Base-by-base conservation (phyloP, 1,139 yeast species). In the Pichia sp. region DNA sequence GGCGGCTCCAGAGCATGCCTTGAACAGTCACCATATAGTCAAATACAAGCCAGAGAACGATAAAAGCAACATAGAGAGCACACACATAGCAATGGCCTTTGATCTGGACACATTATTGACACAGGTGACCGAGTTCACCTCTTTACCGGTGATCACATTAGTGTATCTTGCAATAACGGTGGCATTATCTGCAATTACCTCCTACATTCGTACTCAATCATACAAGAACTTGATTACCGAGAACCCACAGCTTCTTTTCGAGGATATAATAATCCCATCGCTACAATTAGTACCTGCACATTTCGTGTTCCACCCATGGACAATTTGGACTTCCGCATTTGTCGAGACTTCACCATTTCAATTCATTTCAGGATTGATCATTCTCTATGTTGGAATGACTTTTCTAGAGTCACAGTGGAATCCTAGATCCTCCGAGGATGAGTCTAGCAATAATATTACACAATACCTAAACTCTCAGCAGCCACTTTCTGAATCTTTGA, bases 291-390 rank as follows among this genome's bases (percentile, higher is more conserved):
- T 88, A 5, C 96, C 96, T 3, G 70, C 76, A 22, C 71, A 75
- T 50, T 77, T 87, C 0, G 63, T 84, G 3, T 70, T 70, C 53
- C 76, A 80, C 57, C 96, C 96, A 4, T 86, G 95, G 91, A 87
- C 87, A 1, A 60, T 88, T n/a, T 62, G 82, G 34, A 78, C 87
- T 2, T 75, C 95, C 0, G 76, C 87, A 18, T 86, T 87, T 66
- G 82, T 88, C 2, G 96, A 89, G 63, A 76, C 78, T 28, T 71
- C 81, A 19, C 50, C 84, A 1, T 60, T 82, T 56, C 74, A 80
- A 41, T 76, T 82, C 54, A 12, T 78, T 5, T 54, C 79, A 4
- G 79, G 88, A 1, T 63, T 76, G 6, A 58, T 72, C 1, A 73
- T 85, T 10, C 67, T 87, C 51, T 72, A 73, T 44, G 71, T 80